Percentiles rank a stretch among this genome's conserved stretches.
phyloP scores from a whole-genome alignment of 345 rosid genomes.

The Syzygium grande region DNA sequence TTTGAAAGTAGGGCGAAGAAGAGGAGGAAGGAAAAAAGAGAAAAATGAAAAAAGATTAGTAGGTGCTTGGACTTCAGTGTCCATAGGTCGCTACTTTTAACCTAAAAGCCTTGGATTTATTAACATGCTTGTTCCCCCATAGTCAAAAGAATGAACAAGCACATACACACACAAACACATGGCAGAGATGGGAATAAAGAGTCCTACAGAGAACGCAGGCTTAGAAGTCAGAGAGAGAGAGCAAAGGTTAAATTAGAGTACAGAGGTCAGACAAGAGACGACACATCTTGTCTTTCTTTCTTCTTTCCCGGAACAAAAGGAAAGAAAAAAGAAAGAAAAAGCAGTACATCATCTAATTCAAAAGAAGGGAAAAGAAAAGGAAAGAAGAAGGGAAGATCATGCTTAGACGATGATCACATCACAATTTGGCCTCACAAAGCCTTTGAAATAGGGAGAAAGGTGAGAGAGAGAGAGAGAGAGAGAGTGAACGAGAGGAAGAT shows the following conservation, averaged over 20 bases:
- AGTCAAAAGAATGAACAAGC: constrained; percentile 18
- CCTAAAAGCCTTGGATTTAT: constrained; percentile 28
- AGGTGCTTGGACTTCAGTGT: constrained; percentile 63
- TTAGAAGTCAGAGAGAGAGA: background rate
- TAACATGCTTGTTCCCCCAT: background rate
- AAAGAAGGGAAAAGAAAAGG: background rate
- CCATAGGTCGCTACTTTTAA: constrained; percentile 24
- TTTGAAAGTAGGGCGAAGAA: background rate
- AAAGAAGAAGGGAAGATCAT: background rate
- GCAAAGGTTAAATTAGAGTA: background rate
- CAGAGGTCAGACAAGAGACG: background rate
- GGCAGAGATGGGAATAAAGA: background rate
- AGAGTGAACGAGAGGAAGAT: background rate
- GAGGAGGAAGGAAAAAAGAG: background rate
- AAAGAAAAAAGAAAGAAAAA: constrained; percentile 2
- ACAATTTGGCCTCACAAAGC: background rate
- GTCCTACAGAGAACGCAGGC: background rate
- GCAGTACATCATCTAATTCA: background rate
- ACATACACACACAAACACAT: background rate
- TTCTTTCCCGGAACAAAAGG: constrained; percentile 6
- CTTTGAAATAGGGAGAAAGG: background rate
- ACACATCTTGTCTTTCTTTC: constrained; percentile 6
- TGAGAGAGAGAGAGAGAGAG: background rate
- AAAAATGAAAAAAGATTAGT: constrained; percentile 1
- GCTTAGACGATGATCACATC: background rate